These are phyloP conservation scores for Plasmodium inui DNA, from an alignment of 169 alveolate species.

Conservation along the genomic window DNA sequence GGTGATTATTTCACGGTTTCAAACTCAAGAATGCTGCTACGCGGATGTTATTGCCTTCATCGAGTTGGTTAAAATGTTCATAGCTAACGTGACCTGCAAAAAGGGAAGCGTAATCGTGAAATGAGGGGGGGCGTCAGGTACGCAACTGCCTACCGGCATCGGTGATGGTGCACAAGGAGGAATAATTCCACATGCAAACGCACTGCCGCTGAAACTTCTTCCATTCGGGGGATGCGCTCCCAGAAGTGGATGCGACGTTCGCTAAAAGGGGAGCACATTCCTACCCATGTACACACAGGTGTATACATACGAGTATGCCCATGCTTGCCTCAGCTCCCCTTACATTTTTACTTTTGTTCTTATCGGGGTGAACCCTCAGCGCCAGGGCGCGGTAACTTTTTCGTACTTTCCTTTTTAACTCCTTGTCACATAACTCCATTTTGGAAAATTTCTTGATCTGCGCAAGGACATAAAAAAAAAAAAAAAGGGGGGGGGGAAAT, in stretches of 20 bases:
- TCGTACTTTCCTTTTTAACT: conserved; percentile 15
- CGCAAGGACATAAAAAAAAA: not conserved
- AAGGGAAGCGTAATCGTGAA: not conserved
- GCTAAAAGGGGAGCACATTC: not conserved
- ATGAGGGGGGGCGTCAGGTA: not conserved
- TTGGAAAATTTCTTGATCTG: conserved; percentile 14
- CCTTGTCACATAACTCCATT: conserved; percentile 11
- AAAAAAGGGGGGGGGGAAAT: not conserved
- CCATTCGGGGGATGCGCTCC: not conserved
- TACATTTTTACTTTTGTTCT: conserved; percentile 55
- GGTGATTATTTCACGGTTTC: not conserved
- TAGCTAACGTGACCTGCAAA: conserved; percentile 33
- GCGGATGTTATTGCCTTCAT: conserved; percentile 26
- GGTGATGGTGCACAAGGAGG: not conserved
- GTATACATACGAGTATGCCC: not conserved
- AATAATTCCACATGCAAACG: not conserved
- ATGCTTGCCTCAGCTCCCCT: not conserved
- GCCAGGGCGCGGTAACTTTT: conserved; percentile 40
- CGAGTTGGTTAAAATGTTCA: conserved; percentile 50
- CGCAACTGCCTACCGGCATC: not conserved
- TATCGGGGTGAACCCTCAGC: conserved; percentile 52
- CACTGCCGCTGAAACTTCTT: not conserved
- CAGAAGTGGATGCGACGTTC: not conserved
- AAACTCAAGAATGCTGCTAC: not conserved
- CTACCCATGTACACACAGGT: not conserved